A percentile compares a stretch with the other conserved stretches of the same genome.
Conservation (phyloP, 176 grass and related monocot species). For the Alloteropsis semialata region DNA sequence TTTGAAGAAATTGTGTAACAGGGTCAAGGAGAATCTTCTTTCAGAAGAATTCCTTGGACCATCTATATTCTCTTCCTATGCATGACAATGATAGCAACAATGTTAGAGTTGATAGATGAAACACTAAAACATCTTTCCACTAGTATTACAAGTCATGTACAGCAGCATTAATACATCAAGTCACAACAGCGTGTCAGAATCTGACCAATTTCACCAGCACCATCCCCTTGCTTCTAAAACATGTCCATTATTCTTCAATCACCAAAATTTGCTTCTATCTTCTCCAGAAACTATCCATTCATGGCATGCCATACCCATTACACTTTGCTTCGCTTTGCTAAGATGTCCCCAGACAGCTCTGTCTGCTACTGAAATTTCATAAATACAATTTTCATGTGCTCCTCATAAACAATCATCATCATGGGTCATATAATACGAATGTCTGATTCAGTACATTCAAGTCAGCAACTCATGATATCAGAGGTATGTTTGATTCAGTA, state of each 20-base stretch:
- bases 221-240: background rate
- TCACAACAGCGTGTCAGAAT: background rate
- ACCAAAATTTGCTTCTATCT: background rate
- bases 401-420: background rate
- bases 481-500: slow-evolving; percentile 4
- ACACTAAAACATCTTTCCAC: background rate
- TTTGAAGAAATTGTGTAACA: background rate
- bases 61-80: background rate
- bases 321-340: background rate
- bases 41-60: background rate
- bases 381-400: background rate
- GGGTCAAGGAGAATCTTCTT: background rate
- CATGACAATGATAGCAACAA: background rate
- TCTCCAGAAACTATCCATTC: background rate
- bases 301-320: background rate
- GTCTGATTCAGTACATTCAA: slow-evolving; percentile 3
- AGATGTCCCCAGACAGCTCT: background rate
- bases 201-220: background rate
- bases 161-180: background rate
- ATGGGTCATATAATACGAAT: background rate
- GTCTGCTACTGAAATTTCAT: background rate
- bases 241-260: background rate
- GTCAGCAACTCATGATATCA: background rate
- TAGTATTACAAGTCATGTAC: background rate
- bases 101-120: background rate